phyloP scores from a whole-genome alignment of 1,284 basidiomycete genomes.

The Veloporphyrellus conicus region DNA sequence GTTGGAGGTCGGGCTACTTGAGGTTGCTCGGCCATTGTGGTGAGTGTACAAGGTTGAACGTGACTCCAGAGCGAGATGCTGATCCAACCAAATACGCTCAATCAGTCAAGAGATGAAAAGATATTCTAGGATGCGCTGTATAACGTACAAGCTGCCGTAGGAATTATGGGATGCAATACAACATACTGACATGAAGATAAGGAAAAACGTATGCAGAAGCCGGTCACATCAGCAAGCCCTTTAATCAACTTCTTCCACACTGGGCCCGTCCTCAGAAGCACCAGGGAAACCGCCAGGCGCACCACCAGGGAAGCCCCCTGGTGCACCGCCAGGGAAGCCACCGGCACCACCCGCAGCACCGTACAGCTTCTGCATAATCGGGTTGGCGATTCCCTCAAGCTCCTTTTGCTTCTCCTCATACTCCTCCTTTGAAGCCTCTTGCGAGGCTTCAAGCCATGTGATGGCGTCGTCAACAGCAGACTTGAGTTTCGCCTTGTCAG shows the following conservation, averaged over 20 bases:
- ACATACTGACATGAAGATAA: slow-evolving; percentile 28
- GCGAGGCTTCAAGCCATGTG: slow-evolving; percentile 83
- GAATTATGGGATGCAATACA: slow-evolving; percentile 33
- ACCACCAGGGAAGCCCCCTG: slow-evolving; percentile 48
- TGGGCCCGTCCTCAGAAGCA: slow-evolving; percentile 72
- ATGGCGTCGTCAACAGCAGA: slow-evolving; percentile 82
- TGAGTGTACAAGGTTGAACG: background rate
- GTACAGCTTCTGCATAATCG: slow-evolving; percentile 94
- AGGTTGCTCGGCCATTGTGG: slow-evolving; percentile 24
- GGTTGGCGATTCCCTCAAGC: slow-evolving; percentile 86
- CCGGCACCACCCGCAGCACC: slow-evolving; percentile 63
- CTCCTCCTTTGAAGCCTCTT: slow-evolving; percentile 94
- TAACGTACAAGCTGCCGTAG: slow-evolving; percentile 32
- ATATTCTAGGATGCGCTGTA: slow-evolving; percentile 31
- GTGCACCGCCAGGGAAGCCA: slow-evolving; percentile 49
- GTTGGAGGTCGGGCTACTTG: slow-evolving; percentile 21
- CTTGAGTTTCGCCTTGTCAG: slow-evolving; percentile 87
- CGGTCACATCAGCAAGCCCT: slow-evolving; percentile 2
- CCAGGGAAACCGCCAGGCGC: slow-evolving; percentile 54
- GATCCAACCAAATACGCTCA: background rate
- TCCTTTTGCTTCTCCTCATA: slow-evolving; percentile 96
- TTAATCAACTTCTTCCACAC: slow-evolving; percentile 86
- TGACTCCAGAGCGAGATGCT: too few species aligned
- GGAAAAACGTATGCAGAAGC: slow-evolving; percentile 19
- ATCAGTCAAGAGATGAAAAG: background rate